A percentile compares a stretch with the other conserved stretches of the same genome.
These are phyloP conservation scores for Malus domestica DNA, from an alignment of 306 rosid genomes.

Conservation along the genomic window ASM211411v1 NC_041803.1:25762001-25762500, in stretches of 20 bases:
- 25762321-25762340: neutral
- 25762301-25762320: conserved; percentile 48
- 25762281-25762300: conserved; percentile 4
- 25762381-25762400: conserved; percentile 45
- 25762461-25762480: neutral
- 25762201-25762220: neutral
- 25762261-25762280: conserved; percentile 10
- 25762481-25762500: neutral
- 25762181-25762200: neutral
- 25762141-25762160: conserved; percentile 4
- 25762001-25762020: too few species aligned
- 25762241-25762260: neutral
- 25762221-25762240: neutral
- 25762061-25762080: too few species aligned
- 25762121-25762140: neutral
- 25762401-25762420: conserved; percentile 81
- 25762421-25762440: conserved; percentile 13
- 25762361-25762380: conserved; percentile 19
- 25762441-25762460: conserved; percentile 5
- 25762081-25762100: too few species aligned
- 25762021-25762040: too few species aligned
- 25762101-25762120: too few species aligned
- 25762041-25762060: too few species aligned
- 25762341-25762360: conserved; percentile 32
- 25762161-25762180: neutral